These are phyloP conservation scores for Linum tenue DNA, from an alignment of 345 rosid species.

Conservation along the genomic window DNA sequence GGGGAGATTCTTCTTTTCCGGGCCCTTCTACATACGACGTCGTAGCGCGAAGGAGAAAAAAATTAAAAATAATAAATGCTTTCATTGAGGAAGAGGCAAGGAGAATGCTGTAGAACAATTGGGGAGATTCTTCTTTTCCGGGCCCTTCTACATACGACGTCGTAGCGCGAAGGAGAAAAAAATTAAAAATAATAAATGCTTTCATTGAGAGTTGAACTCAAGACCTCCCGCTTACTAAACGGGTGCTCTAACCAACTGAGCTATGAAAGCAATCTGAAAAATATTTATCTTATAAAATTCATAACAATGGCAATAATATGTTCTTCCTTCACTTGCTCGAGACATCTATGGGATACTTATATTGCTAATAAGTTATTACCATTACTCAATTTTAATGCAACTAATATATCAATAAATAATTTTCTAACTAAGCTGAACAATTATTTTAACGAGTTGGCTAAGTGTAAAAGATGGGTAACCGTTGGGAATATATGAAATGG, in stretches of 20 bases:
- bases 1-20: slow-evolving; percentile 5
- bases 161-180: not conserved
- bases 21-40: not conserved
- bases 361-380: too few relatives aligned
- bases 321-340: too few relatives aligned
- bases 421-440: too few relatives aligned
- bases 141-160: not conserved
- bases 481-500: too few relatives aligned
- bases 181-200: not conserved
- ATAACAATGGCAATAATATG: too few relatives aligned
- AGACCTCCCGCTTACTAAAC: slow-evolving; percentile 9
- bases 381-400: too few relatives aligned
- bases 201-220: slow-evolving; percentile 8
- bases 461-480: too few relatives aligned
- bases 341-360: too few relatives aligned
- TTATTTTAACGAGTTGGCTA: too few relatives aligned
- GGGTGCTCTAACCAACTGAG: slow-evolving; percentile 10
- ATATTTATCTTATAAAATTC: too few relatives aligned
- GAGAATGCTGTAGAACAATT: slow-evolving; percentile 24
- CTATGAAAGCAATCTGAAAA: not conserved
- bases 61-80: not conserved
- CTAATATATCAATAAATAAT: too few relatives aligned
- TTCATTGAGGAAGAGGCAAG: slow-evolving; percentile 10
- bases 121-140: slow-evolving; percentile 6
- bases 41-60: not conserved